A percentile compares a stretch with the other conserved stretches of the same genome.
Conservation (phyloP, 441 rosid genomes). For the Biscutella laevigata region DNA sequence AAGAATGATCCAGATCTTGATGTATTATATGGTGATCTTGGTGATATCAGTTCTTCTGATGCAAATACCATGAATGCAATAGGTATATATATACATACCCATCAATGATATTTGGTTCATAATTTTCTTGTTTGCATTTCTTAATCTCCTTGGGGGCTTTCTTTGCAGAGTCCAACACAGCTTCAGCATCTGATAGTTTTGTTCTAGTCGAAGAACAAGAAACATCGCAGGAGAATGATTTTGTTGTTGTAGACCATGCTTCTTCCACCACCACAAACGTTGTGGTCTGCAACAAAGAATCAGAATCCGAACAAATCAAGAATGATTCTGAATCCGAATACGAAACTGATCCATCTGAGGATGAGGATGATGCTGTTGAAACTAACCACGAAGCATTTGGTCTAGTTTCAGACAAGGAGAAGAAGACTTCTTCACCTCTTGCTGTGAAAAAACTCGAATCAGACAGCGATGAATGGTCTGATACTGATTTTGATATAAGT, state of each 20-base stretch:
- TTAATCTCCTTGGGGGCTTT: neutral
- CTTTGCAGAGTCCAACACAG: conserved; percentile 12
- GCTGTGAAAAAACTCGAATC: neutral
- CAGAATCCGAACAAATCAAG: conserved; percentile 11
- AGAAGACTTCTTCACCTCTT: neutral
- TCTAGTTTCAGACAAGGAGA: conserved; percentile 9
- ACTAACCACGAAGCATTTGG: conserved; percentile 8
- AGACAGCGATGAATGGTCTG: conserved; percentile 25
- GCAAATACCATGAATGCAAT: conserved; percentile 8
- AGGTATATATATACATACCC: conserved; percentile 2
- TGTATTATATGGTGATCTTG: conserved; percentile 25
- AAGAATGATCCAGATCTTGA: conserved; percentile 26
- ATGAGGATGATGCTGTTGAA: conserved; percentile 10
- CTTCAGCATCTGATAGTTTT: conserved; percentile 1
- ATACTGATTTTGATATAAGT: neutral
- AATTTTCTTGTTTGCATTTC: conserved; percentile 1
- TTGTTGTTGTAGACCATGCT: conserved; percentile 12
- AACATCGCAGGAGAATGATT: conserved; percentile 8
- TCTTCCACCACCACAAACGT: neutral
- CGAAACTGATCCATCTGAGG: conserved; percentile 12
- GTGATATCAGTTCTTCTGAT: conserved; percentile 24
- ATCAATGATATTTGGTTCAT: conserved; percentile 4
- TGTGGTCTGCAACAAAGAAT: conserved; percentile 9
- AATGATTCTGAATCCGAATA: conserved; percentile 15
- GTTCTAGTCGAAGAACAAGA: conserved; percentile 9